Evolutionary conservation across 2,329 filamentous ascomycete species (phyloP).

Genomic region (Sphaerulina musiva): DNA sequence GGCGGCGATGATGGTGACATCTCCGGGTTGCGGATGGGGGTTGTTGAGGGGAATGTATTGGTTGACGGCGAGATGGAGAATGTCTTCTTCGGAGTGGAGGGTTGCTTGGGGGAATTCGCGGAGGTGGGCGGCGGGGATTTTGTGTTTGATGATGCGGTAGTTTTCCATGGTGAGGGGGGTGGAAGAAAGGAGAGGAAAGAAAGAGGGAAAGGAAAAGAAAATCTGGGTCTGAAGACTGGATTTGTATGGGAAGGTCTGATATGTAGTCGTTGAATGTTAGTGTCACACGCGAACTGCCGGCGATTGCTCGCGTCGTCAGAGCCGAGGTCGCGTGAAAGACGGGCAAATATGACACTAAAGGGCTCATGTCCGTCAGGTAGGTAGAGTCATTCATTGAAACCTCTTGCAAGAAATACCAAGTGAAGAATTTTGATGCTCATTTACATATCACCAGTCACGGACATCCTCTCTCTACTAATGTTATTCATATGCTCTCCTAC

Average conservation of each 20-base stretch:
- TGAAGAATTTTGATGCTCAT: too few relatives aligned
- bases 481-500: too few relatives aligned
- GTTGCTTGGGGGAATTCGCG: constrained; percentile 13
- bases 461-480: too few relatives aligned
- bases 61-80: constrained; percentile 20
- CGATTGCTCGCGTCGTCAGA: constrained; percentile 1
- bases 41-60: constrained; percentile 24
- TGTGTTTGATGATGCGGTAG: constrained; percentile 6
- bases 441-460: too few relatives aligned
- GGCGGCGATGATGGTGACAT: constrained; percentile 25
- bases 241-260: background rate
- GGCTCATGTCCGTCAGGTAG: too few relatives aligned
- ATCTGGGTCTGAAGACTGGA: too few relatives aligned
- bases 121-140: constrained; percentile 9
- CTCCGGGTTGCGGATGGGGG: constrained; percentile 15
- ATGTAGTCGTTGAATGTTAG: background rate
- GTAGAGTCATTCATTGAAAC: too few relatives aligned
- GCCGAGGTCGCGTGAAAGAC: background rate
- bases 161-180: constrained; percentile 1
- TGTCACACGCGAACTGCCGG: constrained; percentile 8
- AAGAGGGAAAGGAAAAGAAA: too few relatives aligned
- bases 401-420: too few relatives aligned
- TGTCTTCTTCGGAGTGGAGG: constrained; percentile 15
- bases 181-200: background rate
- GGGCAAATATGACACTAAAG: too few relatives aligned